phyloP scores from a whole-genome alignment of 805 yeast species.

The Candida koratica region DNA sequence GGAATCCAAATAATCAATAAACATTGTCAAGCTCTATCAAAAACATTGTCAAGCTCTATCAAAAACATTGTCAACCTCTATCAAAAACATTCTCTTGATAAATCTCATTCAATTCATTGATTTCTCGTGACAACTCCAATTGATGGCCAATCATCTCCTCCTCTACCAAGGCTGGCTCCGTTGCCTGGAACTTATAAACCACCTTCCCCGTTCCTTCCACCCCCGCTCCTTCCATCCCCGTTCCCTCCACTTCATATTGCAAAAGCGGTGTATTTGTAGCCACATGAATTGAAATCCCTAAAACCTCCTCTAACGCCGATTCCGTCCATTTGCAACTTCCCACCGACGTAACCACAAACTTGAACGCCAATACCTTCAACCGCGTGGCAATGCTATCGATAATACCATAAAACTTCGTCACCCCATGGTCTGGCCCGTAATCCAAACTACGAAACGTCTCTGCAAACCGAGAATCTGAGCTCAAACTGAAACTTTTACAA shows the following conservation, averaged over 20 bases:
- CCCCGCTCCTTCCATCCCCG: background rate
- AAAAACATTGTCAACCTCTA: background rate
- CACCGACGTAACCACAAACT: constrained; percentile 8
- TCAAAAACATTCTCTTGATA: constrained; percentile 5
- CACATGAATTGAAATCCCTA: background rate
- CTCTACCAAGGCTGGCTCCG: constrained; percentile 1
- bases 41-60: too few relatives aligned
- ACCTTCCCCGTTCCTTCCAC: background rate
- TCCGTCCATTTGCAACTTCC: constrained; percentile 6
- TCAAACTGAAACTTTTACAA: constrained; percentile 1
- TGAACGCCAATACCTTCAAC: constrained; percentile 10
- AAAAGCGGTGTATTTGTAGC: constrained; percentile 2
- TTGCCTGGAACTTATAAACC: constrained; percentile 4
- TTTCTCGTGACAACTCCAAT: constrained; percentile 6
- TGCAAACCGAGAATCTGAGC: constrained; percentile 4
- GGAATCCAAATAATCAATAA: too few relatives aligned
- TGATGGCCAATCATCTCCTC: constrained; percentile 8
- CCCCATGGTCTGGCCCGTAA: constrained; percentile 5
- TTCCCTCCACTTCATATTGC: constrained; percentile 2
- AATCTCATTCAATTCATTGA: constrained; percentile 5
- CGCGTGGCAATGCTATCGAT: constrained; percentile 6
- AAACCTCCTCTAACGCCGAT: background rate
- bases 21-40: too few relatives aligned
- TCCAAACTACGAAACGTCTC: background rate
- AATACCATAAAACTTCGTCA: constrained; percentile 7